Evolutionary conservation across 1,284 basidiomycete species (phyloP).

Genomic region (Cronartium ribicola): DNA sequence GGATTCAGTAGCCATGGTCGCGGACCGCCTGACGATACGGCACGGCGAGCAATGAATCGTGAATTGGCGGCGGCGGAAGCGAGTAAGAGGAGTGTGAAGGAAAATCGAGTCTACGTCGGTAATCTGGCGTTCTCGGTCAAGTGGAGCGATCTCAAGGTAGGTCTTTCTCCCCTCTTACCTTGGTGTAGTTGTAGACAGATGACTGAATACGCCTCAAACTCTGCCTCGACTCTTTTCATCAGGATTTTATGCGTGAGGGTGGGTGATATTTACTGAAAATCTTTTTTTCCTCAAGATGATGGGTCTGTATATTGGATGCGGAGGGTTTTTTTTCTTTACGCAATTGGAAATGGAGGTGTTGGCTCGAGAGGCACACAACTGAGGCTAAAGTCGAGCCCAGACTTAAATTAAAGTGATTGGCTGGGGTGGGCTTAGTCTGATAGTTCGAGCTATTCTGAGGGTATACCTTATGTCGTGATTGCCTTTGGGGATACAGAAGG

Average conservation of each 20-base stretch:
- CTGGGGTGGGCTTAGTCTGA: slow-evolving; percentile 6
- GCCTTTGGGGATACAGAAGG: background rate
- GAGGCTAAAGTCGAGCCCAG: background rate
- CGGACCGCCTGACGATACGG: slow-evolving; percentile 22
- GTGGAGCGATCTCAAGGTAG: slow-evolving; percentile 80
- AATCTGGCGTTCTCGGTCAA: slow-evolving; percentile 97
- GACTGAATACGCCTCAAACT: background rate
- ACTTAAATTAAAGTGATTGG: background rate
- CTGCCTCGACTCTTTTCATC: background rate
- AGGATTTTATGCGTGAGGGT: slow-evolving; percentile 97
- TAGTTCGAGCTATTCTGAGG: background rate
- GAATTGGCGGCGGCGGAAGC: slow-evolving; percentile 50
- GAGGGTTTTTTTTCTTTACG: background rate
- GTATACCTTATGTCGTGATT: slow-evolving; percentile 1
- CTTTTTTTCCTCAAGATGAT: slow-evolving; percentile 53
- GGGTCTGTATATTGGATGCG: background rate
- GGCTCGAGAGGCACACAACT: background rate
- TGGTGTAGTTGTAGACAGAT: background rate
- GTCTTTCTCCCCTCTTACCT: slow-evolving; percentile 12
- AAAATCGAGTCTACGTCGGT: slow-evolving; percentile 96
- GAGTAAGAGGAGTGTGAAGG: slow-evolving; percentile 87
- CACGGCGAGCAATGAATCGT: slow-evolving; percentile 41
- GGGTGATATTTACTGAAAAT: slow-evolving; percentile 64
- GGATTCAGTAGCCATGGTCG: slow-evolving; percentile 28
- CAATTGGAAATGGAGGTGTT: background rate